Evolutionary conservation across 306 rosid species (phyloP), one percentile per base, ranked within the genome.

Genomic region (Geum urbanum): DNA sequence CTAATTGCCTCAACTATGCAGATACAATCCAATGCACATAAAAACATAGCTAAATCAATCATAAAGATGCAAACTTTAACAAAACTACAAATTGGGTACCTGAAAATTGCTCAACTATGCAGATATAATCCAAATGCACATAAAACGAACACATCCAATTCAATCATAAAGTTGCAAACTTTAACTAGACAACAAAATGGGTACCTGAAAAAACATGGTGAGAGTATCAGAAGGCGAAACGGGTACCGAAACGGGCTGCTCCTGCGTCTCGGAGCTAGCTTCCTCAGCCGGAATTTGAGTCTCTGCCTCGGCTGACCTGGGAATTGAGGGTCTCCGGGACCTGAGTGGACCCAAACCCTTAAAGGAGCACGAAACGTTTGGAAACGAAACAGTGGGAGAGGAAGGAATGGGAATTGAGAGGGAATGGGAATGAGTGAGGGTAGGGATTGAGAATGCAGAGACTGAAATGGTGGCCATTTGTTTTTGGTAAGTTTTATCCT

Each of bases 171-270:
- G 57, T 4, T 0, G 12, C 3, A 32, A 47, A 47, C 43, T 66
- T 66, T 66, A 10, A 2, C 40, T 20, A 20, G 46, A 22, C 40
- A 14, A 45, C 15, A 4, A 67, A 5, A 39, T 7, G 62, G 63
- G 57, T 66, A 92, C 98, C 96, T 86, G 96, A 84, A 92, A 88
- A 79, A 85, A 67, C 96, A 92, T 89, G 56, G 86, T 83, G 80
- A 92, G 96, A 19, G 84, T 83, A 15, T 92, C 96, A 1, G 96
- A 85, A 0, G 98, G 86, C 5, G 91, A 92, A 79, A 92, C 79
- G 27, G 95, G 89, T 4, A 89, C 95, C 16, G 86, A 84, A 71
- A 92, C 96, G 18, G 96, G 63, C 70, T 71, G 89, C 66, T 13
- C 83, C 18, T 12, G 73, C 27, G 48, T 73, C 53, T 46, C 37